phyloP scores from a whole-genome alignment of 208 protist genomes.

The Wallacemonas sp. region DNA sequence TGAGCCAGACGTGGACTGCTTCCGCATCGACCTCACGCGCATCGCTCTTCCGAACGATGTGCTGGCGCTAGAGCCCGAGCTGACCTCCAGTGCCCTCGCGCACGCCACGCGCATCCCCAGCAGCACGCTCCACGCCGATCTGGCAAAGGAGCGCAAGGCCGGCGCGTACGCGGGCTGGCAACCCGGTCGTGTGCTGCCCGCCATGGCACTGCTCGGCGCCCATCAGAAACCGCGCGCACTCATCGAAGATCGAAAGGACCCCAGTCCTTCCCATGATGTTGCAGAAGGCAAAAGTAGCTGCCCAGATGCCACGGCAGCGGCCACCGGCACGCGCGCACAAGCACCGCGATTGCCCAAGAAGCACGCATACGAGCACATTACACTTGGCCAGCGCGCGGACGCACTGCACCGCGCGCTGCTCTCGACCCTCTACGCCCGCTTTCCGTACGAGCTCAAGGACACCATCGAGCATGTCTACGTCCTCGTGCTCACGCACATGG shows the following conservation, averaged over 20 bases:
- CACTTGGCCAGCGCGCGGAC: slow-evolving; percentile 48
- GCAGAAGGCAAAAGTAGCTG: too few relatives aligned
- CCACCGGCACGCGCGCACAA: background rate
- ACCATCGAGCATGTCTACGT: slow-evolving; percentile 71
- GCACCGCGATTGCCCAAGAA: slow-evolving; percentile 2
- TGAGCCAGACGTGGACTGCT: slow-evolving; percentile 72
- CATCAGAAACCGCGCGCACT: slow-evolving; percentile 1
- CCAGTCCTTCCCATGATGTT: too few relatives aligned
- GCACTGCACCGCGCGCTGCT: slow-evolving; percentile 64
- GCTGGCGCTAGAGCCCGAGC: slow-evolving; percentile 21
- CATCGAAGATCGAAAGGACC: background rate
- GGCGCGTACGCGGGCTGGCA: slow-evolving; percentile 11
- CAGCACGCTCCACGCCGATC: background rate
- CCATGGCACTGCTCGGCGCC: slow-evolving; percentile 8
- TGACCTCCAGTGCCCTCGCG: slow-evolving; percentile 8
- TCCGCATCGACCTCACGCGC: slow-evolving; percentile 50
- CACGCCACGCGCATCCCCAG: background rate
- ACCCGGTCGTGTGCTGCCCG: background rate
- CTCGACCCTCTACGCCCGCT: slow-evolving; percentile 44
- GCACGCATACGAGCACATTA: slow-evolving; percentile 22
- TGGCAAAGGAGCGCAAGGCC: background rate
- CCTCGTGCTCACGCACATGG: slow-evolving; percentile 60
- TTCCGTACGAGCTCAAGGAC: slow-evolving; percentile 64
- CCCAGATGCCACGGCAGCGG: too few relatives aligned
- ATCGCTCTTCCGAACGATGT: slow-evolving; percentile 43